A percentile compares a stretch with the other conserved stretches of the same genome.
These are phyloP conservation scores for Monilinia aucupariae DNA, from an alignment of 2,329 filamentous ascomycete genomes.

Conservation along the genomic window DNA sequence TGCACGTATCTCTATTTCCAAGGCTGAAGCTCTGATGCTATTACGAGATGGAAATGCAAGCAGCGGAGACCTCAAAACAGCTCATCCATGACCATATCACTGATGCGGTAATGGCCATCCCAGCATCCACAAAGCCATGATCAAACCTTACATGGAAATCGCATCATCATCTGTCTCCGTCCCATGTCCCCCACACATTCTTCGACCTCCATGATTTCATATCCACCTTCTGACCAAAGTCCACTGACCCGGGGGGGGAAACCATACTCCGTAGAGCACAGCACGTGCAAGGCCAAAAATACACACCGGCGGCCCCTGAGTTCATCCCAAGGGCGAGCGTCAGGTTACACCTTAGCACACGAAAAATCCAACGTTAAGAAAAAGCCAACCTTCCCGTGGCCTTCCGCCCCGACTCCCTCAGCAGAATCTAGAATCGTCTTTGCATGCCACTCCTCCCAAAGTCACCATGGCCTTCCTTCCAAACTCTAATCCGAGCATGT, in stretches of 20 bases:
- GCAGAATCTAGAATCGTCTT: neutral
- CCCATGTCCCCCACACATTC: constrained; percentile 1
- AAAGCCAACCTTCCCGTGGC: neutral
- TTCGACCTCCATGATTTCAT: neutral
- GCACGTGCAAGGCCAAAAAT: neutral
- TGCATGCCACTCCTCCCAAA: neutral
- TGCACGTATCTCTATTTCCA: neutral
- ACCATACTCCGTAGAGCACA: neutral
- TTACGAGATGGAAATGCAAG: neutral
- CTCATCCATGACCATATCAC: constrained; percentile 1
- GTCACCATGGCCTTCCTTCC: neutral
- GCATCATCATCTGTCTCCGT: neutral
- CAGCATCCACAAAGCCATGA: neutral
- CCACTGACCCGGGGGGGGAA: neutral
- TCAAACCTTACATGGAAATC: constrained; percentile 1
- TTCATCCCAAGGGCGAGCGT: neutral
- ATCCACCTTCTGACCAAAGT: neutral
- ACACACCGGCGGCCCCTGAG: neutral
- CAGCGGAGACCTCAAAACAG: constrained; percentile 5
- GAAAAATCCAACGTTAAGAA: neutral
- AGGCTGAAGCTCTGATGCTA: neutral
- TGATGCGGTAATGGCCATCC: neutral
- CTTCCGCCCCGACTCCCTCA: neutral
- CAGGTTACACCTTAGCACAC: no score
- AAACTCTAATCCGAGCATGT: neutral